Percentiles rank a stretch among this genome's conserved stretches.
Conservation (phyloP, 495 filamentous ascomycete genomes). For the Penicillium soppii region DNA sequence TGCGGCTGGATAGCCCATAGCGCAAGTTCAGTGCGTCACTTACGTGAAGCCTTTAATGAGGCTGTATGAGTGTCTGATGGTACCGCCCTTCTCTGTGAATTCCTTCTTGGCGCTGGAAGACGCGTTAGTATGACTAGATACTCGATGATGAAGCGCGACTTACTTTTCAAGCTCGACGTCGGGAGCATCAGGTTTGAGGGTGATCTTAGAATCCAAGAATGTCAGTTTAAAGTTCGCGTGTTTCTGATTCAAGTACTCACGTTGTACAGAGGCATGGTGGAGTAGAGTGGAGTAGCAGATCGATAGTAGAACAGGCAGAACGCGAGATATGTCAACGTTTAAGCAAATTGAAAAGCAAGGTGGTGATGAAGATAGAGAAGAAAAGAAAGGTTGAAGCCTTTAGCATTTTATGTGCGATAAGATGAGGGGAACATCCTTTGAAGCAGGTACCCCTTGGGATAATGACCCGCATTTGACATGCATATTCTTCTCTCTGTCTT, state of each 20-base stretch:
- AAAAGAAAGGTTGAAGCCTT: constrained; percentile 7
- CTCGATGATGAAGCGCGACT: constrained; percentile 10
- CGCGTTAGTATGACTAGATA: constrained; percentile 7
- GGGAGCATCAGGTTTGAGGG: constrained; percentile 66
- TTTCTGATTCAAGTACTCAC: constrained; percentile 41
- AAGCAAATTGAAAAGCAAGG: background rate
- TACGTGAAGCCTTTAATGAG: constrained; percentile 93
- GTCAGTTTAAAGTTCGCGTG: constrained; percentile 11
- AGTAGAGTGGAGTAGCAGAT: background rate
- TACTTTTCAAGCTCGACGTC: constrained; percentile 64
- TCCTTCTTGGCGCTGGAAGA: constrained; percentile 67
- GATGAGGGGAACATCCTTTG: constrained; percentile 7
- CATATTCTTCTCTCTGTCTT: background rate
- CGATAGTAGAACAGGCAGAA: too few relatives aligned
- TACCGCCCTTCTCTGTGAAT: constrained; percentile 68
- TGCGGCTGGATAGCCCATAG: background rate
- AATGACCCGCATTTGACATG: background rate
- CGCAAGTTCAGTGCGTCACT: constrained; percentile 22
- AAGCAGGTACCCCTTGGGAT: constrained; percentile 12
- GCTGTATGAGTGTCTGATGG: constrained; percentile 77
- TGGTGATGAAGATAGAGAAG: background rate
- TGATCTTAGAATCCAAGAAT: constrained; percentile 67
- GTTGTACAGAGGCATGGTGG: constrained; percentile 70
- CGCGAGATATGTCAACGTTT: background rate
- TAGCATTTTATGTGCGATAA: constrained; percentile 23